phyloP scores from a whole-genome alignment of 2,329 filamentous ascomycete species.

The Sphaceloma murrayae region DNA sequence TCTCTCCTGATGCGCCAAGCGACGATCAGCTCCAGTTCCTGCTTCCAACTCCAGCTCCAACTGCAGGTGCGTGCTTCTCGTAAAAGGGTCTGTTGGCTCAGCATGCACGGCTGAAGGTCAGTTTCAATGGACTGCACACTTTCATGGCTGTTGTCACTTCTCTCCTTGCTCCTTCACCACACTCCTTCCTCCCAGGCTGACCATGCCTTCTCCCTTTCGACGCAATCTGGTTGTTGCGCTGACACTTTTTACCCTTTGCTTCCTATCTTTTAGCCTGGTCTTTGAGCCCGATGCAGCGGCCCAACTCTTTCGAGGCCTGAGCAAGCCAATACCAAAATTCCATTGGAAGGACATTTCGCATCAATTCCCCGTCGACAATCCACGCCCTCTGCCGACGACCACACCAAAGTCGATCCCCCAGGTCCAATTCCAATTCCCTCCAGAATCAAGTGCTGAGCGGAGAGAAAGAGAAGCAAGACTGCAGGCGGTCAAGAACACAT shows the following conservation, averaged over 20 bases:
- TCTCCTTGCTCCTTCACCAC: not conserved
- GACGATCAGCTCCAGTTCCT: not conserved
- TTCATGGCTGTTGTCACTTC: not conserved
- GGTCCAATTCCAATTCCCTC: slow-evolving; percentile 62
- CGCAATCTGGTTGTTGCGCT: slow-evolving; percentile 9
- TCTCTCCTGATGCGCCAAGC: not conserved
- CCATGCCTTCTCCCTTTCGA: slow-evolving; percentile 3
- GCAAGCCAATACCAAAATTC: slow-evolving; percentile 19
- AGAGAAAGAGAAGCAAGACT: slow-evolving; percentile 55
- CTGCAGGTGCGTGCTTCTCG: slow-evolving; percentile 12
- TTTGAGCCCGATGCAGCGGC: not conserved
- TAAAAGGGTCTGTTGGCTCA: not conserved
- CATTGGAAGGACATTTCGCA: slow-evolving; percentile 26
- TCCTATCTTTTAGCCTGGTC: slow-evolving; percentile 11
- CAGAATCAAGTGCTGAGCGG: slow-evolving; percentile 52
- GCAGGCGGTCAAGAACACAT: slow-evolving; percentile 59
- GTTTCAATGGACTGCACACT: not conserved
- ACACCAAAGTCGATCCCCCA: slow-evolving; percentile 58
- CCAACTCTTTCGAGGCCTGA: slow-evolving; percentile 9
- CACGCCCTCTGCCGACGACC: slow-evolving; percentile 66
- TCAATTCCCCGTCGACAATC: slow-evolving; percentile 60
- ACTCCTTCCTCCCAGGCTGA: slow-evolving; percentile 1
- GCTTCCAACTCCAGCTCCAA: not conserved
- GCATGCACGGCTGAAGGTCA: not conserved
- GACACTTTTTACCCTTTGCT: slow-evolving; percentile 15